Evolutionary conservation across 805 yeast genomes (phyloP), one percentile per base, ranked within the genome.

Genomic region (Yamadazyma ubonensis): DNA sequence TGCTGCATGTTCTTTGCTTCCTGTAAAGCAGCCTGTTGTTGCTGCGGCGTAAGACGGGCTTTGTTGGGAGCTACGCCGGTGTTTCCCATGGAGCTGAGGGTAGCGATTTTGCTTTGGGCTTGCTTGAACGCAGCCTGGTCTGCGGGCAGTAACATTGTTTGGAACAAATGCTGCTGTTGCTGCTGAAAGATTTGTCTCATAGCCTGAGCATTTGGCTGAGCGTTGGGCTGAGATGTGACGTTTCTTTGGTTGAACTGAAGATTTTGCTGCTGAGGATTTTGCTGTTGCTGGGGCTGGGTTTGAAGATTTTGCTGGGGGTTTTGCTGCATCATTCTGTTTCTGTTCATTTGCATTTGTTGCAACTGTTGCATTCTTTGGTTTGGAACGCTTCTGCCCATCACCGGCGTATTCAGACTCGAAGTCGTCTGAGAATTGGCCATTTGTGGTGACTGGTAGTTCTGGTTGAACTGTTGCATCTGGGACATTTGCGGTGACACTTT

Each of bases 101-200:
- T 61, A 41, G 56, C 61, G 64, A 67, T 64, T 29, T 65, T 55
- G 2, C 58, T 46, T 44, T 69, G 75, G 39, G 64, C 49, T 35
- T 67, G 73, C 41, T 65, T 59, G 55, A 65, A 69, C 4, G 57
- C 48, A 35, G 62, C 70, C 41, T 69, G 75, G 41, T 69, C 74
- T 39, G 67, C 67, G 1, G 71, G 65, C 3, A 65, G 51, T 33
- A 69, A 56, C 8, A 70, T 53, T 42, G 49, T 60, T 37, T 65
- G 73, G 62, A 69, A 68, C n/a, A 69, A 63, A 42, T 69, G 73
- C 47, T 69, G 73, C 38, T 69, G 73, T 37, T 67, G 72, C 36
- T 64, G 70, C 42, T 65, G 72, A 34, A 44, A 27, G 15, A 42
- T 20, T 28, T 47, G 48, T 33, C 49, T 42, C 28, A 40, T 39